Conservation (phyloP, 1,284 basidiomycete species). For the Leccinum ponderosum region DNA sequence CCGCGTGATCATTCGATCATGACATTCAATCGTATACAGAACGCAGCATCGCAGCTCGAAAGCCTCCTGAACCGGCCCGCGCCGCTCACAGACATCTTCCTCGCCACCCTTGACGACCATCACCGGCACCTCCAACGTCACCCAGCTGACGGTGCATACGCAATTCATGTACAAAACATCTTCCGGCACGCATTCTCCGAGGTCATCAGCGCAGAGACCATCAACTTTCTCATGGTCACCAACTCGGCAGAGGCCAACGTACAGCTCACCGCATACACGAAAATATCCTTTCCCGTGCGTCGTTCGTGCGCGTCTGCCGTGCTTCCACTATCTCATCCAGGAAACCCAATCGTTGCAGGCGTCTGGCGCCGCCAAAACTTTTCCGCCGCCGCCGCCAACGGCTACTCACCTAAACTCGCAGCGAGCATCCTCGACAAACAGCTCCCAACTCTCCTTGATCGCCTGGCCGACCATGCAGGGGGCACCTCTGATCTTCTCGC, state of each 20-base stretch:
- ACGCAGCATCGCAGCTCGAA: constrained; percentile 74
- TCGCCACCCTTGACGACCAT: constrained; percentile 63
- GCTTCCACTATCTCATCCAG: constrained; percentile 35
- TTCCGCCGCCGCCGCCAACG: constrained; percentile 44
- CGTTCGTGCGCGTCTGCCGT: not conserved
- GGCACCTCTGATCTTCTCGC: no score
- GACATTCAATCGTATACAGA: constrained; percentile 36
- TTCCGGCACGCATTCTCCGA: constrained; percentile 77
- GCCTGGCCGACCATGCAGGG: no score
- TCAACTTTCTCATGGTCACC: constrained; percentile 77
- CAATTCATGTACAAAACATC: constrained; percentile 73
- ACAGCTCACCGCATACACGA: constrained; percentile 83
- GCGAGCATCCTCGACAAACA: no score
- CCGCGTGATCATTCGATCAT: not conserved
- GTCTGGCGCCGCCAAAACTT: constrained; percentile 87
- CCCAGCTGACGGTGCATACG: constrained; percentile 42
- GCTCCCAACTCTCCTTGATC: no score
- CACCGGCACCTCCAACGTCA: constrained; percentile 40
- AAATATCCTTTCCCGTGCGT: constrained; percentile 75
- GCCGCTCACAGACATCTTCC: constrained; percentile 52
- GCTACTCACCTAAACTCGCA: no score
- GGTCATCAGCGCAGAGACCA: constrained; percentile 72
- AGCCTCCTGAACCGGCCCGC: constrained; percentile 72
- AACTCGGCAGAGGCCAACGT: constrained; percentile 78
- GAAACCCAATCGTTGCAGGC: constrained; percentile 76